phyloP scores from a whole-genome alignment of 257 asterid genomes.

The Solanum boliviense region DNA sequence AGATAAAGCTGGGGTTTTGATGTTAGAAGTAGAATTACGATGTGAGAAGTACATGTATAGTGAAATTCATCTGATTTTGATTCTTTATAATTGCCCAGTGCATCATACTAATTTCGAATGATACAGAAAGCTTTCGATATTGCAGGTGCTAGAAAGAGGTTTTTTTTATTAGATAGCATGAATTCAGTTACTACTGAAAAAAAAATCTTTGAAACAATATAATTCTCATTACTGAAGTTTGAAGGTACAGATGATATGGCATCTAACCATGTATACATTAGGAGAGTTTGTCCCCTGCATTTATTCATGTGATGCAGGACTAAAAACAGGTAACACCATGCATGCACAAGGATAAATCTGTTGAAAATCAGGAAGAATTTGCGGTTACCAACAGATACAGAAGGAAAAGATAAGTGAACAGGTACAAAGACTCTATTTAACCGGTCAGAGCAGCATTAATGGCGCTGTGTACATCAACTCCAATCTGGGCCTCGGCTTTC shows the following conservation, averaged over 20 bases:
- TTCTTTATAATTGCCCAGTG: neutral
- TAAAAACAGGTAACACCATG: neutral
- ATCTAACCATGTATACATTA: neutral
- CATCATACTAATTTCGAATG: neutral
- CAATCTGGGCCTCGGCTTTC: conserved; percentile 87
- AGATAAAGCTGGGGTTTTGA: neutral
- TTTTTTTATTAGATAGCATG: neutral
- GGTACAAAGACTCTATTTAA: conserved; percentile 7
- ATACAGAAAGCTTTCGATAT: neutral
- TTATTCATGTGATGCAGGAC: conserved; percentile 2
- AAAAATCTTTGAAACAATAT: neutral
- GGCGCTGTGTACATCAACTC: conserved; percentile 78
- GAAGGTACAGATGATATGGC: neutral
- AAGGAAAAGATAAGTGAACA: neutral
- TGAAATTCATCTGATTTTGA: neutral
- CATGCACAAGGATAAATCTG: neutral
- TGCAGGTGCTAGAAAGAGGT: neutral
- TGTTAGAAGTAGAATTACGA: neutral
- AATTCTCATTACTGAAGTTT: neutral
- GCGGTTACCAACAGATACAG: neutral
- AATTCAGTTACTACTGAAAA: neutral
- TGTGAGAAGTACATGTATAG: neutral
- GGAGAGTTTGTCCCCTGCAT: neutral
- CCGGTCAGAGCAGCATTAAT: conserved; percentile 76
- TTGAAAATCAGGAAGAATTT: neutral